Evolutionary conservation across 169 alveolate genomes (phyloP).

Genomic region (Plasmodium gaboni): DNA sequence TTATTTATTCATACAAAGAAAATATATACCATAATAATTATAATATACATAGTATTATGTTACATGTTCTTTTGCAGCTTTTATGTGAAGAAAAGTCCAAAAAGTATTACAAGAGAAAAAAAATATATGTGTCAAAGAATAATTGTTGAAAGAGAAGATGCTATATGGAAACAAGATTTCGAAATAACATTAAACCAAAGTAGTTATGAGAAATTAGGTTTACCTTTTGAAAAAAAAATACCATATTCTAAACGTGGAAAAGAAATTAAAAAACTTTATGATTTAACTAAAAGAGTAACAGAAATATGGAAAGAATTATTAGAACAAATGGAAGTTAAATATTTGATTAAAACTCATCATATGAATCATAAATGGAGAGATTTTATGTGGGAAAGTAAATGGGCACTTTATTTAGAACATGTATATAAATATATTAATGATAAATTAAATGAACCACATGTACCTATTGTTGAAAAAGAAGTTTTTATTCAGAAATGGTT

Average conservation of each 20-base stretch:
- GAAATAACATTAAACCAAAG: neutral
- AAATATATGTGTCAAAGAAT: neutral
- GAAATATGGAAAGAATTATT: neutral
- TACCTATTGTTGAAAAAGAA: constrained; percentile 9
- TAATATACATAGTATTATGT: no score
- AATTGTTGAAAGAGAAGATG: constrained; percentile 9
- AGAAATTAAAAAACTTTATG: neutral
- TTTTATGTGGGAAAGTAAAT: constrained; percentile 1
- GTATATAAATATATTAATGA: neutral
- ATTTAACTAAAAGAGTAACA: neutral
- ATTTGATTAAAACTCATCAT: neutral
- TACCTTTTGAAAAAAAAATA: neutral
- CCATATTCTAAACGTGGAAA: neutral
- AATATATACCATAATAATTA: no score
- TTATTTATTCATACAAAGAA: no score
- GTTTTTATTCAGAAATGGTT: neutral
- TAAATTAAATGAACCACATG: constrained; percentile 8
- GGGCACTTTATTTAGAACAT: constrained; percentile 12
- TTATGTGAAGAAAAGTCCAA: no score
- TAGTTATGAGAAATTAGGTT: neutral
- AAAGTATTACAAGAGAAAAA: no score
- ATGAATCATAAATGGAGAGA: constrained; percentile 12
- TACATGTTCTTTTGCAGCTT: no score
- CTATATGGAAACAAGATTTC: constrained; percentile 9
- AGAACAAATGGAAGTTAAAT: constrained; percentile 17